Conservation (phyloP, 2,329 filamentous ascomycete genomes). For the Reticulascus tulasneorum region DNA sequence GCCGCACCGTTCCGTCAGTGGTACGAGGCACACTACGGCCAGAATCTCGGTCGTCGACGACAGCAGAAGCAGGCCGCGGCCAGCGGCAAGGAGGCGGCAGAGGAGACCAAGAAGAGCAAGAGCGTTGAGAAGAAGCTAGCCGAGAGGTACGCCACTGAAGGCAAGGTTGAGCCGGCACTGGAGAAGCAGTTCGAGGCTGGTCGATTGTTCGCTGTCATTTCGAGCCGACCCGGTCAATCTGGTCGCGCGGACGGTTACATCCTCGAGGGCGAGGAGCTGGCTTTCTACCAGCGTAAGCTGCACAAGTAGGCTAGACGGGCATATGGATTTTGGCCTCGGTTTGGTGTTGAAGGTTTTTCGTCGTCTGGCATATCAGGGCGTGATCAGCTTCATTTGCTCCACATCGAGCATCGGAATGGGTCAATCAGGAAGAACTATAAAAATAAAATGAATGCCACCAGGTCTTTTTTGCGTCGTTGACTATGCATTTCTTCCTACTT, state of each 20-base stretch:
- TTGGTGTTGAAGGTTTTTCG: constrained; percentile 13
- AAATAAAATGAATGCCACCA: constrained; percentile 16
- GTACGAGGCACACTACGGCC: constrained; percentile 99
- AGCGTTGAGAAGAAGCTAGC: constrained; percentile 95
- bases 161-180: constrained; percentile 89
- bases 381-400: constrained; percentile 11
- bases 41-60: constrained; percentile 81
- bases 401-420: constrained; percentile 11
- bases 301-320: constrained; percentile 83
- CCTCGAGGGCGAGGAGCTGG: constrained; percentile 97
- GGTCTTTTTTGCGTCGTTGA: constrained; percentile 16
- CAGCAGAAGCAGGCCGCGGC: constrained; percentile 69
- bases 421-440: constrained; percentile 15
- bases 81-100: constrained; percentile 55
- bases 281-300: constrained; percentile 99
- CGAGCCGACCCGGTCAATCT: constrained; percentile 93
- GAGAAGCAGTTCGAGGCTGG: constrained; percentile 99
- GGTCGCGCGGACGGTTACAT: constrained; percentile 97
- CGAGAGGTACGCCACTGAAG: constrained; percentile 71
- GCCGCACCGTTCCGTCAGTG: constrained; percentile 98
- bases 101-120: constrained; percentile 91
- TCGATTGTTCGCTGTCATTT: constrained; percentile 90
- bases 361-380: constrained; percentile 8
- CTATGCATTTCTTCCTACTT: too few species aligned
- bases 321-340: too few species aligned